phyloP scores from a whole-genome alignment of 1,139 yeast species.

The Yamadazyma sp. region DNA sequence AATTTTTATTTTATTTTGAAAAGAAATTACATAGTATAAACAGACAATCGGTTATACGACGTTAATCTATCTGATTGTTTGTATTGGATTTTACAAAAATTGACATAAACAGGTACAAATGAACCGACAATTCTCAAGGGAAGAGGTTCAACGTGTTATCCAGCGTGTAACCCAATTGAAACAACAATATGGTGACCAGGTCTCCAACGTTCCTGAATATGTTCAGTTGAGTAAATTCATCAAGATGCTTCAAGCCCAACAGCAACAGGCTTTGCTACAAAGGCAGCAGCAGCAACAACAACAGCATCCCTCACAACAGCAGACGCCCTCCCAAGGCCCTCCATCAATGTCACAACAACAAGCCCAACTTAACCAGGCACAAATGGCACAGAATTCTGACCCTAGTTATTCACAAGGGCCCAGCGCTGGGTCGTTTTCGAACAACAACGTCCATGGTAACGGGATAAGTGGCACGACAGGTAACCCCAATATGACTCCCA shows the following conservation, averaged over 20 bases:
- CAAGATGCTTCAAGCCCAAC: slow-evolving; percentile 47
- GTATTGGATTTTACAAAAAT: slow-evolving; percentile 3
- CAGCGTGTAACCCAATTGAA: slow-evolving; percentile 65
- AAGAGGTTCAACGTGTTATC: slow-evolving; percentile 43
- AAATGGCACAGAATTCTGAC: slow-evolving; percentile 4
- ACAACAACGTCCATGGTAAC: not conserved
- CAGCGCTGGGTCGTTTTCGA: not conserved
- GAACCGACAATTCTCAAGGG: slow-evolving; percentile 37
- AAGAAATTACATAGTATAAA: slow-evolving; percentile 2
- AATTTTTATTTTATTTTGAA: slow-evolving; percentile 1
- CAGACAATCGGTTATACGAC: slow-evolving; percentile 5
- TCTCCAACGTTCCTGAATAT: slow-evolving; percentile 60
- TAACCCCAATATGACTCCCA: slow-evolving; percentile 2
- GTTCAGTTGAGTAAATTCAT: slow-evolving; percentile 57
- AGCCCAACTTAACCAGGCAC: slow-evolving; percentile 7
- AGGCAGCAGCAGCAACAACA: slow-evolving; percentile 19
- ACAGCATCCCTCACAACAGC: slow-evolving; percentile 13
- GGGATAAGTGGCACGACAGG: not conserved
- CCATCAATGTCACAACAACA: slow-evolving; percentile 15
- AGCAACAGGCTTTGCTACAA: slow-evolving; percentile 16
- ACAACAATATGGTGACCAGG: slow-evolving; percentile 64
- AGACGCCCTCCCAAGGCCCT: slow-evolving; percentile 1
- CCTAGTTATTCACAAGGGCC: slow-evolving; percentile 5
- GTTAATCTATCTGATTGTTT: slow-evolving; percentile 1
- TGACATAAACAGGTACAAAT: slow-evolving; percentile 12